Evolutionary conservation across 179 eudicot species (phyloP).

Genomic region (Gypsophila paniculata): DNA sequence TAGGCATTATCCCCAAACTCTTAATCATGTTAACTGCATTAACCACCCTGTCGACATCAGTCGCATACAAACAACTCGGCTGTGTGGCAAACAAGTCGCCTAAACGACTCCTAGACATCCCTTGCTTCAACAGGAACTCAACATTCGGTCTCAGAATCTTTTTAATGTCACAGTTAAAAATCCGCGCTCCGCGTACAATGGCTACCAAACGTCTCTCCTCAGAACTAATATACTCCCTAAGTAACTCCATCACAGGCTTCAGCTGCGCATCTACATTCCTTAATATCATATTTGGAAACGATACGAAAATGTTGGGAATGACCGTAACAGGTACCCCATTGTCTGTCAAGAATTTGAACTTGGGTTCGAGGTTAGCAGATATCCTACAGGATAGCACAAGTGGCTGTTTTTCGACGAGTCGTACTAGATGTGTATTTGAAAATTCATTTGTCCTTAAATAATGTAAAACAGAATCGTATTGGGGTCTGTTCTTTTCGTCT

Average conservation of each 20-base stretch:
- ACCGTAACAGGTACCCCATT: conserved; percentile 9
- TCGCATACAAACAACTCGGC: conserved; percentile 14
- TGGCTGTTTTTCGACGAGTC: conserved; percentile 5
- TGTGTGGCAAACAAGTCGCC: conserved; percentile 13
- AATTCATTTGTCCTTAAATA: conserved; percentile 11
- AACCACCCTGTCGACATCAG: not conserved
- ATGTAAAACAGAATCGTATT: conserved; percentile 14
- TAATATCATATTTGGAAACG: not conserved
- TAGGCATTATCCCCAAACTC: conserved; percentile 14
- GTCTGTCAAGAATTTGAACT: not conserved
- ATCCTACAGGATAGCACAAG: not conserved
- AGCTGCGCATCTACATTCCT: conserved; percentile 19
- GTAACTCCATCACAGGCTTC: conserved; percentile 9
- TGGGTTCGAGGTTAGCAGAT: conserved; percentile 9
- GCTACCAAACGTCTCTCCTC: not conserved
- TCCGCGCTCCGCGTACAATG: conserved; percentile 14
- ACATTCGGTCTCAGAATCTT: not conserved
- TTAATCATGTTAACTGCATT: conserved; percentile 14
- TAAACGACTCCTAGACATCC: not conserved
- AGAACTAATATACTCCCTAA: not conserved
- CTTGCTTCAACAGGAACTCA: conserved; percentile 14
- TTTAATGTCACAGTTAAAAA: conserved; percentile 9
- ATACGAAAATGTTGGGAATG: conserved; percentile 4
- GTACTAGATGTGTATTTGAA: conserved; percentile 2
- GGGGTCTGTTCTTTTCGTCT: conserved; percentile 9